Percentiles rank a stretch among this genome's conserved stretches.
Evolutionary conservation across 2,329 filamentous ascomycete genomes (phyloP).

Genomic region (Paramyrothecium sp.): DNA sequence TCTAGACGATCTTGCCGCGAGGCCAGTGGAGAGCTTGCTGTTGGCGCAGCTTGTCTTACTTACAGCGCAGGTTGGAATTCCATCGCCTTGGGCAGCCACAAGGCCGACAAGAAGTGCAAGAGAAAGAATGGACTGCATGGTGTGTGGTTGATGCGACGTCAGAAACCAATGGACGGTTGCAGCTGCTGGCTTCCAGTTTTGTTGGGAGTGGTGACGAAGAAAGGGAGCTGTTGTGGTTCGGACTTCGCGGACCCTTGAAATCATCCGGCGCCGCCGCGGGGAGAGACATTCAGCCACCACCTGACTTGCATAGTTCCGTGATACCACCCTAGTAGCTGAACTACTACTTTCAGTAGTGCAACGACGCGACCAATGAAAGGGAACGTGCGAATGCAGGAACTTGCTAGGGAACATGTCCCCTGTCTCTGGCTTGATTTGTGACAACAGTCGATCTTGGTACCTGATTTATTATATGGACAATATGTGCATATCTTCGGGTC

Average conservation of each 20-base stretch:
- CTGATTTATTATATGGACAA: too few relatives aligned
- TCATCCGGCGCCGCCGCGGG: neutral
- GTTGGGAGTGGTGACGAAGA: neutral
- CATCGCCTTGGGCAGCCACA: constrained; percentile 28
- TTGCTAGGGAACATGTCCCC: too few relatives aligned
- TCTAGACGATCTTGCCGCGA: neutral
- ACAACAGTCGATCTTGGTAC: too few relatives aligned
- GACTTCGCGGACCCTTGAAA: too few relatives aligned
- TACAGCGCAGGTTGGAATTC: constrained; percentile 38
- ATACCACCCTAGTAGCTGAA: neutral
- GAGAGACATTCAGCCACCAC: neutral
- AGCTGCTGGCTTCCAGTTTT: too few relatives aligned
- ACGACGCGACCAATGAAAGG: neutral
- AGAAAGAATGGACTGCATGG: constrained; percentile 34
- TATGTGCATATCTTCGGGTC: too few relatives aligned
- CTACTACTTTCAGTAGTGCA: neutral
- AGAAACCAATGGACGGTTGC: neutral
- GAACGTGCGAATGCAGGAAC: neutral
- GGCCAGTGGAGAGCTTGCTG: neutral
- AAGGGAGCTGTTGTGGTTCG: too few relatives aligned
- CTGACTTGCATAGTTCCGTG: neutral
- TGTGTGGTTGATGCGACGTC: constrained; percentile 10
- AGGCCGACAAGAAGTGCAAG: constrained; percentile 28
- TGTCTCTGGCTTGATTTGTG: too few relatives aligned
- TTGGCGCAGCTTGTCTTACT: constrained; percentile 9